Percentiles rank a stretch among this genome's conserved stretches.
These are phyloP conservation scores for Rhynchospora breviuscula DNA, from an alignment of 176 grass and related monocot genomes.

Conservation along the genomic window DNA sequence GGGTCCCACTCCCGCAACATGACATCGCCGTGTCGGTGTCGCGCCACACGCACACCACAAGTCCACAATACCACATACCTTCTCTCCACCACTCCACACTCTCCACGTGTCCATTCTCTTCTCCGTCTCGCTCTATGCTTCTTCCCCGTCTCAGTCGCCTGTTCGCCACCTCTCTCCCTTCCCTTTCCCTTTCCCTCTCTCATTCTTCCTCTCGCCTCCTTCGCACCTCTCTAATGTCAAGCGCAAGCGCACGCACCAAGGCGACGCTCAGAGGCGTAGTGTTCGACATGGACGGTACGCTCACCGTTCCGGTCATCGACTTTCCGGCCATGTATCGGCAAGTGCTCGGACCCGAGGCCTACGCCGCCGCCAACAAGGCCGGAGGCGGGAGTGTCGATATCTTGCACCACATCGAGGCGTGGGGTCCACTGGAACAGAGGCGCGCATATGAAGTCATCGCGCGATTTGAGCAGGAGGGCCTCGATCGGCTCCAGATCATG, in stretches of 20 bases:
- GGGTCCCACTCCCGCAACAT: not conserved
- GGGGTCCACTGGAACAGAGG: constrained; percentile 51
- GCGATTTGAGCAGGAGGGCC: constrained; percentile 66
- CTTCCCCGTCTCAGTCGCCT: constrained; percentile 19
- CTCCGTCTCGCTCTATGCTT: constrained; percentile 15
- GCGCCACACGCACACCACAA: not conserved
- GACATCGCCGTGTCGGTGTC: not conserved
- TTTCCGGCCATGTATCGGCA: constrained; percentile 83
- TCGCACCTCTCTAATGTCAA: not conserved
- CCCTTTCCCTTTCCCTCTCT: not conserved
- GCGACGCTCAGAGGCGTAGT: constrained; percentile 57
- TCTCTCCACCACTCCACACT: not conserved
- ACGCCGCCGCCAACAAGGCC: constrained; percentile 33
- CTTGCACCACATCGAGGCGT: constrained; percentile 64
- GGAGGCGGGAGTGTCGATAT: constrained; percentile 64
- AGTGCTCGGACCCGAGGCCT: constrained; percentile 64
- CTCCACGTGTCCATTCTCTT: constrained; percentile 39
- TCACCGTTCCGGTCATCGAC: constrained; percentile 92
- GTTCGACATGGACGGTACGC: constrained; percentile 98
- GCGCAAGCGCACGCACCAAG: not conserved
- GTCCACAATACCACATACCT: no score
- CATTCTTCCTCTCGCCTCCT: constrained; percentile 24
- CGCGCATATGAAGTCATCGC: constrained; percentile 77
- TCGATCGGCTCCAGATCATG: constrained; percentile 95
- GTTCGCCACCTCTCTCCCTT: not conserved